Conservation (phyloP, 2,329 filamentous ascomycete genomes). For the Mollisia scopiformis region DNA sequence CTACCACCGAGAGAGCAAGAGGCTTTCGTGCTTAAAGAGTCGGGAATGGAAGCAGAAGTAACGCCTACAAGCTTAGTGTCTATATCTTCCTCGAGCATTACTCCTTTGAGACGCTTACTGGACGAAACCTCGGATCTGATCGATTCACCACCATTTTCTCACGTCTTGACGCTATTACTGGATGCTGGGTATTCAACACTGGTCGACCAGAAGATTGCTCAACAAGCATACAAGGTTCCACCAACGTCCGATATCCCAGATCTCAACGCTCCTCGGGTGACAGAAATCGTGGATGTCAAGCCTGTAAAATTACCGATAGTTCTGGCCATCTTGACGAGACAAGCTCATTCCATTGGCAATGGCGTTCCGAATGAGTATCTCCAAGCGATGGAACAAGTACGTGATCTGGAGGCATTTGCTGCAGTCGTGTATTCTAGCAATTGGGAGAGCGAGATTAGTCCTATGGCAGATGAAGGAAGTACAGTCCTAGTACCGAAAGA, state of each 20-base stretch:
- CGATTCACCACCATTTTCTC: conserved; percentile 88
- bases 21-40: conserved; percentile 81
- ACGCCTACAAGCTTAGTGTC: conserved; percentile 40
- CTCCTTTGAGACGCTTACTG: conserved; percentile 77
- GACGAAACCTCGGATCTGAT: conserved; percentile 96
- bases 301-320: conserved; percentile 82
- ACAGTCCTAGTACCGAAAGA: conserved; percentile 22
- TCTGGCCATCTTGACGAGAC: conserved; percentile 84
- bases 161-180: conserved; percentile 83
- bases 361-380: conserved; percentile 74
- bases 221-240: conserved; percentile 74
- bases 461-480: conserved; percentile 26
- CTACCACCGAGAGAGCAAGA: conserved; percentile 81
- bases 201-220: conserved; percentile 79
- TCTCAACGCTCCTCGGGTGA: conserved; percentile 40
- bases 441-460: conserved; percentile 67
- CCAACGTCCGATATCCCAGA: conserved; percentile 33
- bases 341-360: conserved; percentile 87
- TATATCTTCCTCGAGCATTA: conserved; percentile 41
- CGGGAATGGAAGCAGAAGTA: conserved; percentile 70
- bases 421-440: conserved; percentile 88
- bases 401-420: conserved; percentile 80
- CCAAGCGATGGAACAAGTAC: conserved; percentile 74
- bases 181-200: conserved; percentile 86
- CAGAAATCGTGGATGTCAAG: conserved; percentile 55